Base-by-base conservation (phyloP, 169 alveolate genomes). In the Babesia bovis region DNA sequence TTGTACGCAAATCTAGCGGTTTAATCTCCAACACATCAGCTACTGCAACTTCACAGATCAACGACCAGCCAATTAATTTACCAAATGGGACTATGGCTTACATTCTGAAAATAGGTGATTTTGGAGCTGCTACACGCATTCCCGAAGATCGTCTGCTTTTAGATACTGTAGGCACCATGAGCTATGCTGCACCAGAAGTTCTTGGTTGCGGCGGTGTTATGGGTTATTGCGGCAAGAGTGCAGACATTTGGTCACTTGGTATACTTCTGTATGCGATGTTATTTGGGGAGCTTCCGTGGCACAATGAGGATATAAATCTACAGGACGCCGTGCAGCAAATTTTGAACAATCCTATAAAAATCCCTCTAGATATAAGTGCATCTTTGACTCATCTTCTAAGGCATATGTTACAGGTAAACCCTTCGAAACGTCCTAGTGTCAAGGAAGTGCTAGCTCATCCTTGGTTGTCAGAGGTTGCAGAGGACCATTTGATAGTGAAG, bases 191-290 rank as follows among this genome's bases (percentile, higher is more conserved):
- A 9, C 94, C 93, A 23, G 94, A 90, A 52, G 93, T 90, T 65
- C 84, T 79, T 85, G 94, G 68, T 10, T 84, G 93, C 72, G 72
- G 66, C 21, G 73, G 81, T 30, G 78, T 51, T 10, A 90, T 85
- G 67, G 91, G 94, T 28, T 96, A 97, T 85, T 84, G 89, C 32
- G 98, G 99, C 6, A 88, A 93, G 17, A 90, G 95, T 82, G 99
- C 96, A 42, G 99, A 97, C 85, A 91, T 97, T 15, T 97, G 99
- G 99, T 92, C 98, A 40, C 89, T 96, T 59, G 99, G 99, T 3
- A 97, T 97, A n/a, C 94, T 97, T 28, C 82, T 97, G 60, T 97
- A 93, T 85, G 99, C 98, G 5, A 90, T 96, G 95, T 84, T 97
- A 45, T 96, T 97, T 83, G 99, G 99, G 1, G 92, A 95, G 59